phyloP scores from a whole-genome alignment of 2,329 filamentous ascomycete genomes.

The Chalaropsis ovoidea region DNA sequence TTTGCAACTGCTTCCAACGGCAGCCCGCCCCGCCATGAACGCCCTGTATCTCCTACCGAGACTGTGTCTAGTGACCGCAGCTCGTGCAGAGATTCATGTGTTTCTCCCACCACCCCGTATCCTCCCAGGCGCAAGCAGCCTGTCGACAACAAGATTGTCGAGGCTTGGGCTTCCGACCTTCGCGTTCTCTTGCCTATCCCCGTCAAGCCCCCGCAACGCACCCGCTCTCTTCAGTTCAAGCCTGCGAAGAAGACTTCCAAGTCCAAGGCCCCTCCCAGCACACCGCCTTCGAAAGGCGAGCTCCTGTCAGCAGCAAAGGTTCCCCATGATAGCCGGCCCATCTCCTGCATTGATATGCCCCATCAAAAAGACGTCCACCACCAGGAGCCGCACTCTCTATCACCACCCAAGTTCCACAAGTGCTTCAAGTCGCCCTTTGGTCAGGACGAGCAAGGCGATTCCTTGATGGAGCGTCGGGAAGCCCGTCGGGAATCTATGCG shows the following conservation, averaged over 20 bases:
- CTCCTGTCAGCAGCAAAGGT: slow-evolving; percentile 6
- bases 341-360: slow-evolving; percentile 19
- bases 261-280: slow-evolving; percentile 14
- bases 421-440: slow-evolving; percentile 23
- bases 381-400: background rate
- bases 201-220: slow-evolving; percentile 20
- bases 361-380: background rate
- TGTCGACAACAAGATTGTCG: slow-evolving; percentile 15
- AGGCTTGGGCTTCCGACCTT: slow-evolving; percentile 21
- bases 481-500: background rate
- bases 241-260: slow-evolving; percentile 21
- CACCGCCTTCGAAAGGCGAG: slow-evolving; percentile 20
- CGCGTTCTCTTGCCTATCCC: slow-evolving; percentile 16
- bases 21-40: slow-evolving; percentile 16
- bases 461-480: background rate
- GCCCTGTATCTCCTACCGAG: slow-evolving; percentile 24
- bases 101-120: slow-evolving; percentile 25
- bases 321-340: slow-evolving; percentile 12
- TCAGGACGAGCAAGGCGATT: background rate
- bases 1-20: slow-evolving; percentile 12
- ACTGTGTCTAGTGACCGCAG: slow-evolving; percentile 26
- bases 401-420: slow-evolving; percentile 22
- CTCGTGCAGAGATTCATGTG: slow-evolving; percentile 24
- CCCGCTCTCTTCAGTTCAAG: slow-evolving; percentile 20
- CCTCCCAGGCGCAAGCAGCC: slow-evolving; percentile 15